These are phyloP conservation scores for Vishniacozyma victoriae DNA, from an alignment of 768 basidiomycete genomes.

Conservation along the genomic window DNA sequence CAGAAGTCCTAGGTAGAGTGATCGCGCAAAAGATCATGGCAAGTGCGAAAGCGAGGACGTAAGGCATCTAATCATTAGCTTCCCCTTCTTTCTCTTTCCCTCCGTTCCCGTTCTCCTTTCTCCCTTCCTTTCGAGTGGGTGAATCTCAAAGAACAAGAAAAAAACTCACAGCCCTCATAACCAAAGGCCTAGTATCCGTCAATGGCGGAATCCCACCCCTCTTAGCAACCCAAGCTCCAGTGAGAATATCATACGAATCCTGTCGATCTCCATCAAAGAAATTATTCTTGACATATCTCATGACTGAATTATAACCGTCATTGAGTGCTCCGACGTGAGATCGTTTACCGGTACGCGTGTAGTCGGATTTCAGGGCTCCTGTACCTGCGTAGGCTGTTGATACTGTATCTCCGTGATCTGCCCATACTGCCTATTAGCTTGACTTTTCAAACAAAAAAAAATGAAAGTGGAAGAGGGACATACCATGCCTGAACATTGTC, in stretches of 20 bases:
- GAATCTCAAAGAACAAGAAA: not conserved
- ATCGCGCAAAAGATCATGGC: slow-evolving; percentile 84
- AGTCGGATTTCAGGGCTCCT: slow-evolving; percentile 92
- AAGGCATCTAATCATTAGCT: slow-evolving; percentile 62
- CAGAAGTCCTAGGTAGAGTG: slow-evolving; percentile 77
- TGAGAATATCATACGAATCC: slow-evolving; percentile 92
- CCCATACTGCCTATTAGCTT: slow-evolving; percentile 98
- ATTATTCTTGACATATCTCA: slow-evolving; percentile 91
- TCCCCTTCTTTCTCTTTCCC: slow-evolving; percentile 3
- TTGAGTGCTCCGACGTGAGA: slow-evolving; percentile 72
- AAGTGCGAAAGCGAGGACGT: slow-evolving; percentile 67
- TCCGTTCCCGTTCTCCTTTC: not conserved
- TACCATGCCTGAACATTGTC: slow-evolving; percentile 80
- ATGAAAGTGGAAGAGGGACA: slow-evolving; percentile 38
- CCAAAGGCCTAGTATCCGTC: slow-evolving; percentile 70
- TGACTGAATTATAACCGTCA: slow-evolving; percentile 76
- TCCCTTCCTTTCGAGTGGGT: not conserved
- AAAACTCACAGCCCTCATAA: slow-evolving; percentile 69
- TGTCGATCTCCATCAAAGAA: slow-evolving; percentile 91
- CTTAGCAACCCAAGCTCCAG: slow-evolving; percentile 82
- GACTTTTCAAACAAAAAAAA: too few relatives aligned
- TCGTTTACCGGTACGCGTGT: slow-evolving; percentile 85
- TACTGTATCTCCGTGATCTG: slow-evolving; percentile 89
- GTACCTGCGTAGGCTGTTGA: slow-evolving; percentile 89
- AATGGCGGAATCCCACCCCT: slow-evolving; percentile 67